Base-by-base conservation (phyloP, 2,329 filamentous ascomycete genomes). In the Ascomycota sp. region DNA sequence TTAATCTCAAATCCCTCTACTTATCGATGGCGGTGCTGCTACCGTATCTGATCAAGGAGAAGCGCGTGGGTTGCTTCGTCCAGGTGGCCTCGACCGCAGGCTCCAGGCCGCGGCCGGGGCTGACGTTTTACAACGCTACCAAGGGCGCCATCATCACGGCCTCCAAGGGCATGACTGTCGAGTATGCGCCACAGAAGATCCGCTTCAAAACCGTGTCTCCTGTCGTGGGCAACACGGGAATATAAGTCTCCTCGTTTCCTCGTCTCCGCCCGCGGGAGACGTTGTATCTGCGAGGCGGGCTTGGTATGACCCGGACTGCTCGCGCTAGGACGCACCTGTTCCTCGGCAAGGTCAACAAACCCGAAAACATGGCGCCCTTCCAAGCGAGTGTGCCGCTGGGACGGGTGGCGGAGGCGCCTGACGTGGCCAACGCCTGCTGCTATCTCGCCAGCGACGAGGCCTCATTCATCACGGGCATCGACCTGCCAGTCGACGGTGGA, bases 391-490 rank as follows among this genome's bases (percentile, higher is more conserved):
- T 72, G 7, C 68, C 66, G 0, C 48, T 72, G 1, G 65, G 66
- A 3, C 52, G 68, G 10, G 55, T 59, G 4, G 63, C 64, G 2
- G 62, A 61, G n/a, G 62, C 69, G 1, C 55, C 59, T 8, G 77
- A 83, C 45, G 64, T 83, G 23, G 75, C 72, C 3, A 78, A 79
- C 41, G 73, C 74, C 19, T 72, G 68, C 36, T 59, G 73, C 12
- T 83, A 75, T 44, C 47, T 83, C 27, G 73, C 72, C 2, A 77
- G 72, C 34, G 71, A 80, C 20, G 77, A 82, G 43, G 72, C 70
- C 0, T 60, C 56, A 3, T 81, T 82, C 40, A 65, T 83, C 36
- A 80, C 75, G 0, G 77, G 76, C 0, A 61, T 72, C n/a, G 73
- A 76, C 36, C 53, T 81, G 36, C 66, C 77, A 32, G 44, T 47